phyloP scores from a whole-genome alignment of 2,329 filamentous ascomycete genomes.

The Ceratocystis smalleyi region DNA sequence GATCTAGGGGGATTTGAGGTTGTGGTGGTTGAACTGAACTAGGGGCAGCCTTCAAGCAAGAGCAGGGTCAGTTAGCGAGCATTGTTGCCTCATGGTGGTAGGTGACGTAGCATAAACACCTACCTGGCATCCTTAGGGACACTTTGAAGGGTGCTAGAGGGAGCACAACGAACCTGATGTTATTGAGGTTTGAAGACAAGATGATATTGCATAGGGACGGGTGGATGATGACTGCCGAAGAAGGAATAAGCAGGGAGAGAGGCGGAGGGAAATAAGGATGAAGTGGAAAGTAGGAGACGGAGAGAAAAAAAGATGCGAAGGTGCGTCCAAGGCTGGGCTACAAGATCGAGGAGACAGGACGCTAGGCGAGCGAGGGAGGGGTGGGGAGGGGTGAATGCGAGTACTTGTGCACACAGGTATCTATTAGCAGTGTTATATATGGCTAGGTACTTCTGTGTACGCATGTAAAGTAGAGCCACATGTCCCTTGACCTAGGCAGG shows the following conservation, averaged over 20 bases:
- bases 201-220: background rate
- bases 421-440: background rate
- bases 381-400: background rate
- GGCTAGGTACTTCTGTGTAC: background rate
- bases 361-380: background rate
- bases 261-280: background rate
- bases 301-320: background rate
- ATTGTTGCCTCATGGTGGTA: background rate
- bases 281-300: background rate
- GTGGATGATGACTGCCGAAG: background rate
- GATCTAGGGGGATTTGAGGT: background rate
- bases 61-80: constrained; percentile 7
- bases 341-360: background rate
- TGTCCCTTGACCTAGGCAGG: background rate
- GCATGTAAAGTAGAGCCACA: background rate
- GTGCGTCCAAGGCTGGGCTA: background rate
- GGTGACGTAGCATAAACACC: constrained; percentile 4
- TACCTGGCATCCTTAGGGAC: background rate
- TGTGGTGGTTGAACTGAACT: background rate
- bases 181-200: background rate
- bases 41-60: constrained; percentile 2
- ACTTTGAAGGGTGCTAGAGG: background rate
- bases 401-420: background rate
- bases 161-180: background rate
- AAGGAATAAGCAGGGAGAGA: background rate